Conservation (phyloP, 2,329 filamentous ascomycete species). For the Talaromyces pinophilus region DNA sequence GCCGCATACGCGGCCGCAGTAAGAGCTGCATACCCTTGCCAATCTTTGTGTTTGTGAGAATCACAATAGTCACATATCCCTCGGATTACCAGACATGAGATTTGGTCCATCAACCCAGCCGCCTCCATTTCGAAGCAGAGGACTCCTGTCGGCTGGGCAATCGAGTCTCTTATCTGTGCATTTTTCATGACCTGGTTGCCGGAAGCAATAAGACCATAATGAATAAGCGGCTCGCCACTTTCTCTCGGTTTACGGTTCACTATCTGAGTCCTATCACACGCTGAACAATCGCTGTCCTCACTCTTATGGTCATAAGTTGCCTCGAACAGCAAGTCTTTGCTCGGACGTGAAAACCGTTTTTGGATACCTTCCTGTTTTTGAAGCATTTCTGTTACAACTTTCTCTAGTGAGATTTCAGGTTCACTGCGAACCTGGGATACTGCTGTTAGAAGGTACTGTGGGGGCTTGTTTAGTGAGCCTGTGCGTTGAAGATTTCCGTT, state of each 20-base stretch:
- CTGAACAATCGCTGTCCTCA: background rate
- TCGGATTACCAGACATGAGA: constrained; percentile 23
- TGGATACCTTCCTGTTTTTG: background rate
- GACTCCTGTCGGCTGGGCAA: background rate
- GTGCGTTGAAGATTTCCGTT: background rate
- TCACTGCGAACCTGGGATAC: constrained; percentile 8
- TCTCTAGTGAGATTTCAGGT: background rate
- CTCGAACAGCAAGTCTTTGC: constrained; percentile 3
- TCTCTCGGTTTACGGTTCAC: background rate
- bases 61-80: constrained; percentile 26
- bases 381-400: background rate
- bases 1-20: constrained; percentile 21
- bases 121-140: constrained; percentile 22
- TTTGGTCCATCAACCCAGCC: constrained; percentile 21
- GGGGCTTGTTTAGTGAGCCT: constrained; percentile 21
- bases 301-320: background rate
- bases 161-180: constrained; percentile 23
- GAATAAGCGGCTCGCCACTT: constrained; percentile 6
- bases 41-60: constrained; percentile 24
- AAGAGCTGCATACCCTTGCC: constrained; percentile 24
- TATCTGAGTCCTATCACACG: background rate
- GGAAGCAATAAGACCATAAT: constrained; percentile 28
- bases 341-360: background rate
- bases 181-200: constrained; percentile 28
- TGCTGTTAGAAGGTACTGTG: constrained; percentile 14